These are phyloP conservation scores for Dioscorea alata DNA, from an alignment of 106 monocot genomes.

Conservation along the genomic window DNA sequence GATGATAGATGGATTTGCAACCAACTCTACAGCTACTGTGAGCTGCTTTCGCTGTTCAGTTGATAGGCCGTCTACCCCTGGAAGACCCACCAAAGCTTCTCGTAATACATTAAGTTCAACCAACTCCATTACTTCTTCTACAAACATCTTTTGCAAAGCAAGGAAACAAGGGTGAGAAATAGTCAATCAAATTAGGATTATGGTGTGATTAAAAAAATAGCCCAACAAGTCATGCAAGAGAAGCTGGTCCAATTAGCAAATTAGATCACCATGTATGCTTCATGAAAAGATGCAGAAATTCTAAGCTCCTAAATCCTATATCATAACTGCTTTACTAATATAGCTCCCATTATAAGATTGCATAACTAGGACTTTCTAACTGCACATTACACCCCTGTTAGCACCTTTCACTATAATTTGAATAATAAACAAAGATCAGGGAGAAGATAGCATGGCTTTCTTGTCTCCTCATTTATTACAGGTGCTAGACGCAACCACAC, in stretches of 20 bases:
- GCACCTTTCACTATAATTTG: no score
- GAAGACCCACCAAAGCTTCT: conserved; percentile 19
- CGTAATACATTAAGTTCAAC: conserved; percentile 12
- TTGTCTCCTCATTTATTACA: conserved; percentile 43
- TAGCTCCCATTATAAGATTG: no score
- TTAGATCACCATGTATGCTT: no score
- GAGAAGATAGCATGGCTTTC: conserved; percentile 28
- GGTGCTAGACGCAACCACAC: conserved; percentile 82
- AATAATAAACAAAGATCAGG: neutral
- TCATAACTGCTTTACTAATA: neutral
- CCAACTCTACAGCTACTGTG: conserved; percentile 20
- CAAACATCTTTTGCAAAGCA: conserved; percentile 14
- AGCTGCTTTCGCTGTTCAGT: conserved; percentile 23
- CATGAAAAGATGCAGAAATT: no score
- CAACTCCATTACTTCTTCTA: conserved; percentile 18
- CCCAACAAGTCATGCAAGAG: no score
- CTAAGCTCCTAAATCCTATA: no score
- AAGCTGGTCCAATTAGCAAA: no score
- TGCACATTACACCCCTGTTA: no score
- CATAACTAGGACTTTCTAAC: no score
- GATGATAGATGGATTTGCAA: conserved; percentile 24
- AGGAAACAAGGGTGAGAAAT: no score
- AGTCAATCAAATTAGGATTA: no score
- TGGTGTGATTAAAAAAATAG: no score
- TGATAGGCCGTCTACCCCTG: conserved; percentile 18